Evolutionary conservation across 2,329 filamentous ascomycete genomes (phyloP), one percentile per base, ranked within the genome.

Genomic region (Xylaria sp.): DNA sequence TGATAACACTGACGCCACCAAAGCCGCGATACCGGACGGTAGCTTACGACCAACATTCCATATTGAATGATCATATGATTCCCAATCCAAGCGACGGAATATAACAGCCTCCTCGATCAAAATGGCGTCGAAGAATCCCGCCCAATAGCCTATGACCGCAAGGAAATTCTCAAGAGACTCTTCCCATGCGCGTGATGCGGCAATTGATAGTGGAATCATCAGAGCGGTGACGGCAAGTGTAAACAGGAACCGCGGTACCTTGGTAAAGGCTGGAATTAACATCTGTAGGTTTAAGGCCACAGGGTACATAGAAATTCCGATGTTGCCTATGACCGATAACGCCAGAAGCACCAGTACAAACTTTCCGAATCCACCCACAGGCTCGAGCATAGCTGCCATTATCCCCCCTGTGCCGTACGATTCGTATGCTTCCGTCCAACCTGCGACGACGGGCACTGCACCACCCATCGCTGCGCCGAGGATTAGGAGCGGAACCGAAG

Each of bases 401-500:
- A 76, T 64, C 20, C 74, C 75, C 3, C 74, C 75, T 10, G 71
- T 69, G 25, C 72, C 71, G 58, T 72, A 74, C 12, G 66, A 56
- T 41, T 73, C 67, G 60, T 76, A 75, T 7, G 67, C 73, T n/a
- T 71, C 70, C 15, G 68, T 23, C 75, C 75, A 76, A 6, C 70
- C 73, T 10, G 69, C 9, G 6, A 73, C 67, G 25, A 69, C 67
- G 3, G 74, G 69, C 3, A 74, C 71, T 3, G 74, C 69, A 8
- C 73, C 74, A 9, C 74, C 74, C 70, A 76, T 76, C 3, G 74
- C 74, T 15, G 74, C 73, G 15, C 74, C 74, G 28, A 76, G 82
- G 13, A 84, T 81, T 72, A 88, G 82, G 28, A 88, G 81, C 0
- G 85, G 81, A 4, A 87, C 80, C 0, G 84, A 85, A 0, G 86